Percentiles rank a stretch among this genome's conserved stretches.
Conservation (phyloP, 345 rosid genomes). For the Boechera stricta region DNA sequence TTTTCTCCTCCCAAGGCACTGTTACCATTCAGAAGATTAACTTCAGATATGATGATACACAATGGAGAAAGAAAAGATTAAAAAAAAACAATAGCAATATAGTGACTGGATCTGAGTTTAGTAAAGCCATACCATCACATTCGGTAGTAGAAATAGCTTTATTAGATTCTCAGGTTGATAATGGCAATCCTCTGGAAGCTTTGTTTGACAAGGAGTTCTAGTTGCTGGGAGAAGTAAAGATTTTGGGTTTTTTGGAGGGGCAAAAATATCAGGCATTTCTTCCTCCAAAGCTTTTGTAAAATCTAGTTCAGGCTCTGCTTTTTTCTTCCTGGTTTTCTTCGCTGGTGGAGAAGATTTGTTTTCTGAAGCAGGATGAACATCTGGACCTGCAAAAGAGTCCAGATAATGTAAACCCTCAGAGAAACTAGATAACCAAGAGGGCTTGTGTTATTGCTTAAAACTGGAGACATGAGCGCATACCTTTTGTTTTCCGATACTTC, state of each 20-base stretch:
- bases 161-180: conserved; percentile 92
- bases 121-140: conserved; percentile 64
- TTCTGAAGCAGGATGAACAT: conserved; percentile 56
- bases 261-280: conserved; percentile 66
- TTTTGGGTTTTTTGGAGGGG: conserved; percentile 85
- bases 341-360: conserved; percentile 52
- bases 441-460: conserved; percentile 11
- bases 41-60: conserved; percentile 30
- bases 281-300: conserved; percentile 76
- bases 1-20: conserved; percentile 85
- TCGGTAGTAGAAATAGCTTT: conserved; percentile 86
- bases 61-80: conserved; percentile 10
- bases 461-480: conserved; percentile 45
- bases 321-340: conserved; percentile 69
- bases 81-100: background rate
- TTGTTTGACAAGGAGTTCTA: conserved; percentile 63
- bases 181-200: conserved; percentile 97
- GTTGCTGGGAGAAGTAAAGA: conserved; percentile 75
- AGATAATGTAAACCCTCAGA: conserved; percentile 20
- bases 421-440: conserved; percentile 23
- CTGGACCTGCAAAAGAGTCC: conserved; percentile 49
- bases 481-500: conserved; percentile 83
- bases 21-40: conserved; percentile 47
- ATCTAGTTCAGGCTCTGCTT: conserved; percentile 70
- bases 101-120: background rate